Base-by-base conservation (phyloP, 257 asterid genomes). In the Nemophila menziesii region DNA sequence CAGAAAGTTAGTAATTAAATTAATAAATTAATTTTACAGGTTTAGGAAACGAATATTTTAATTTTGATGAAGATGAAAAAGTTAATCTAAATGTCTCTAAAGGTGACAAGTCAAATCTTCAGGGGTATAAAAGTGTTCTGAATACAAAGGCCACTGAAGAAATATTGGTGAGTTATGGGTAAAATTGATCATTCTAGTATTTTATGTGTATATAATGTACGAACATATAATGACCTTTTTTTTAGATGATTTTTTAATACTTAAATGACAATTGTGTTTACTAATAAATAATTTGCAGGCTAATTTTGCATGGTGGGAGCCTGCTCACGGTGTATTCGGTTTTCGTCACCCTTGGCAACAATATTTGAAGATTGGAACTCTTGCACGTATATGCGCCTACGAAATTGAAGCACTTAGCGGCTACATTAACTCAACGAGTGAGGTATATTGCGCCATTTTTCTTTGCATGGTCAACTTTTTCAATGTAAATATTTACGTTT, bases 241-340 rank as follows among this genome's bases (percentile, higher is more conserved):
- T 13, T 8, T 19, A 46, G 10, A 0, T 6, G 19, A 8, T 13
- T 7, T 19, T 8, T 24, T 22, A 9, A 4, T n/a, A n/a, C n/a
- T n/a, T 48, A 11, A 29, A 27, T 15, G 14, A 16, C 9, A 3
- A 15, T 4, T 49, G 16, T 34, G 22, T 5, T 3, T 33, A 5
- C 11, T 16, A 40, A 17, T n/a, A n/a, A 1, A 13, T n/a, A 16
- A 26, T 5, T 54, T 44, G 16, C 63, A 85, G 96, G 96, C 86
- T 44, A 86, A 75, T 47, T 69, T 68, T 58, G 96, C 93, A 1
- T 65, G 92, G 86, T 81, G 93, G 96, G 96, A 86, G 52, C 92
- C 92, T 11, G 43, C 65, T 2, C 93, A 78, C 50, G 92, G 90
- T 5, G 16, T 60, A 1, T 78, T 81, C 22, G 59, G 51, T 34